Conservation (phyloP, 257 asterid genomes). For the Solanum chmielewskii region DNA sequence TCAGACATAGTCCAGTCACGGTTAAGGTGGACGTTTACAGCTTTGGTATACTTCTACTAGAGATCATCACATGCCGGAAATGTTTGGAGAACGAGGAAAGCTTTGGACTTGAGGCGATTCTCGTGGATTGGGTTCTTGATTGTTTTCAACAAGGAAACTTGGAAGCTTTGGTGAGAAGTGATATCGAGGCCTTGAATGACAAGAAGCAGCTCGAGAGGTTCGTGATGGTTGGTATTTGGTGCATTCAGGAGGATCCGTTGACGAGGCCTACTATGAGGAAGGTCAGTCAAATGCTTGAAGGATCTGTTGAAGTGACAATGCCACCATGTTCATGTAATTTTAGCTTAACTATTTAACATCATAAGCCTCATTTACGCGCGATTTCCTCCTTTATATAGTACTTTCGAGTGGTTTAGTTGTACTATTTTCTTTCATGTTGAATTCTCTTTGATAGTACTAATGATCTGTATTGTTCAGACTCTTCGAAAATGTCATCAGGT, state of each 20-base stretch:
- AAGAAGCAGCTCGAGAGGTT: constrained; percentile 5
- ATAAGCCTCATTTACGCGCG: neutral
- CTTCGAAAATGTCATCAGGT: neutral
- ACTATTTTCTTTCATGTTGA: neutral
- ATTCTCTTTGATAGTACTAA: neutral
- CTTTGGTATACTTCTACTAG: constrained; percentile 24
- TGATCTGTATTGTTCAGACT: neutral
- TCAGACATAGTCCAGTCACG: constrained; percentile 3
- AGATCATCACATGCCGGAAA: constrained; percentile 16
- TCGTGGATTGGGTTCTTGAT: constrained; percentile 19
- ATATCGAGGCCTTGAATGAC: constrained; percentile 12
- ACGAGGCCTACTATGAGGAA: constrained; percentile 24
- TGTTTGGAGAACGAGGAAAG: neutral
- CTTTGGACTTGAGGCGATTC: neutral
- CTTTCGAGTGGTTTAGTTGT: neutral
- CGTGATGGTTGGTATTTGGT: constrained; percentile 21
- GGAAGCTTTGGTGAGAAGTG: constrained; percentile 3
- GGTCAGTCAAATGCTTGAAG: constrained; percentile 24
- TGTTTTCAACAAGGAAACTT: constrained; percentile 11
- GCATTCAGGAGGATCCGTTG: constrained; percentile 19
- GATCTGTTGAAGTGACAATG: constrained; percentile 6
- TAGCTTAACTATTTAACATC: neutral
- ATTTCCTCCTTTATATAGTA: neutral
- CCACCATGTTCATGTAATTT: neutral
- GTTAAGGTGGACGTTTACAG: constrained; percentile 30